Base-by-base conservation (phyloP, 257 asterid species). In the Nicotiana attenuata region DNA sequence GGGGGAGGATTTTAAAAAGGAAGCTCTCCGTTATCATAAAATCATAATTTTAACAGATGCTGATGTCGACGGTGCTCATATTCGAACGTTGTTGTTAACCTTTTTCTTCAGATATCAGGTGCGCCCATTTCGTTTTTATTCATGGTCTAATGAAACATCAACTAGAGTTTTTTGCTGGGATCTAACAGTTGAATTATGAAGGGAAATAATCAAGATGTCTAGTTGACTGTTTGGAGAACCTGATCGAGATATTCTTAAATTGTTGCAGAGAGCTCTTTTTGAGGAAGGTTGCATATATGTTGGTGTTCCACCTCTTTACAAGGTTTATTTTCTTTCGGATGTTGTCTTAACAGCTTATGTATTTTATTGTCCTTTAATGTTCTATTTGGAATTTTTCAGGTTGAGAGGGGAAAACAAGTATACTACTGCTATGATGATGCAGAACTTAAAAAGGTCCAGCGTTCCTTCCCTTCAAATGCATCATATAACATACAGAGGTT, bases 31-130 rank as follows among this genome's bases (percentile, higher is more conserved):
- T 77, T 96, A 96, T 89, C 99, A 96, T 90, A 96, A 93, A 88
- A 96, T 96, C 85, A 96, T 96, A 79, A 94, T 96, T 77, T 87
- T 96, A 82, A 96, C 99, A 13, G 99, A 96, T 89, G 99, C 99
- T 81, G 99, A 96, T 53, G 98, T 96, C 13, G 99, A 96, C 82
- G 99, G 99, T 80, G 99, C 99, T 79, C 99, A 96, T 87, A 96
- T 96, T 81, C 91, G 99, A 83, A 94, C 98, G 45, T 89, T 96
- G 88, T 80, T 96, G 79, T 86, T 96, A 81, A 96, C 99, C 82
- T 96, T 96, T 89, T 96, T 96, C 92, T 94, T 88, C 85, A 89
- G 98, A 88, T 94, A 93, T 87, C 98, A 94, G 98, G 99, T 93
- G 87, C 16, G 90, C 81, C 78, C 47, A 66, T 65, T 65, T 24